Base-by-base conservation (phyloP, 768 basidiomycete species). In the Leccinum disarticulatum region DNA sequence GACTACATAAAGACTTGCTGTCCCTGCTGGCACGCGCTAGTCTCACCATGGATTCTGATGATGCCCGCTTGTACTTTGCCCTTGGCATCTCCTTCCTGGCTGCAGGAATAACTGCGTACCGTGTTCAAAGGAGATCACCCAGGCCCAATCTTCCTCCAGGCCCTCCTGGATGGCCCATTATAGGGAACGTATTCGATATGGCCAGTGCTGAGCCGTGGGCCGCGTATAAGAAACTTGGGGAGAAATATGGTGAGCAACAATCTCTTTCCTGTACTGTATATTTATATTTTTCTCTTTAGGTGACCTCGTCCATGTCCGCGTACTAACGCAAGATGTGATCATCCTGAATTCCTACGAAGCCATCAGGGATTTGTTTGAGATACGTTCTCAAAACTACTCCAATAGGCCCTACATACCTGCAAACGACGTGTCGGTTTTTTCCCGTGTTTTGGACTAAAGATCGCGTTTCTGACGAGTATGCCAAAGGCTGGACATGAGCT, bases 271-370 rank as follows among this genome's bases (percentile, higher is more conserved):
- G 22, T 8, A 6, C 31, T 25, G 25, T 25, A 25, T 25, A 3
- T 25, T 25, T 25, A 25, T 25, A 2, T 25, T 25, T 25, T 25
- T 38, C 8, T 14, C 9, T 19, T 22, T 25, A 61, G 60, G 60
- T 28, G 60, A 61, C 46, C 30, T 61, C 2, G 22, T 58, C 28
- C 53, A 59, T 46, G 36, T 61, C 52, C 57, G 60, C 11, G 47
- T 60, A 9, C 19, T 61, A 15, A 60, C 60, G 6, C 61, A 61
- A 52, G 58, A 61, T 31, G 3, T 55, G 19, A 61, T 60, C 17
- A 30, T 60, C 17, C 19, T 61, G 58, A 60, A 60, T 47, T 61
- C 61, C n/a, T 36, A 60, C 14, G 61, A 60, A 54, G 54, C 22
- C 5, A 52, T 60, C 25, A 60, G 22, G 25, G 61, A 61, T 38